Conservation (phyloP, 495 filamentous ascomycete species). For the Penicillium daleae region DNA sequence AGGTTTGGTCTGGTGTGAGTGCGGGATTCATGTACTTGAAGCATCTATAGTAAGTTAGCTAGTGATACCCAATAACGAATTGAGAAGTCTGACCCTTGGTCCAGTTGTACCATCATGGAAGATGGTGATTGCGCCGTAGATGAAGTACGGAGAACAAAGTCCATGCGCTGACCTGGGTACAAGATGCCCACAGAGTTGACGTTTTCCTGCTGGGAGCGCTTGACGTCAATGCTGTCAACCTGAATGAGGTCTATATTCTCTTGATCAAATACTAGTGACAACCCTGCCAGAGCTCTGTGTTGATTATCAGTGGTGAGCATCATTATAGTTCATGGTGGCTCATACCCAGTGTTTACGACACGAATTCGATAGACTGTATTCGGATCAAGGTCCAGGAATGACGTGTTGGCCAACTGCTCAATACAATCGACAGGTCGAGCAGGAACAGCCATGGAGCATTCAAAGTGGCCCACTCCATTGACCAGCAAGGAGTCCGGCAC, state of each 20-base stretch:
- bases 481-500: constrained; percentile 57
- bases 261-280: constrained; percentile 40
- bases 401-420: constrained; percentile 18
- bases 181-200: constrained; percentile 46
- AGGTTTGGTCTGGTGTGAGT: constrained; percentile 44
- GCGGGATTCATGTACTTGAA: constrained; percentile 54
- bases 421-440: constrained; percentile 52
- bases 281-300: constrained; percentile 47
- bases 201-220: constrained; percentile 13
- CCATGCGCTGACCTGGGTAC: constrained; percentile 56
- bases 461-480: constrained; percentile 52
- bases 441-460: constrained; percentile 53
- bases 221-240: constrained; percentile 47
- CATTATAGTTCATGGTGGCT: background rate
- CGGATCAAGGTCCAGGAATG: constrained; percentile 30
- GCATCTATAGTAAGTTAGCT: constrained; percentile 33
- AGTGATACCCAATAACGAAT: background rate
- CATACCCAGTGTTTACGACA: constrained; percentile 47
- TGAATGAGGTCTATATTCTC: constrained; percentile 38
- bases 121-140: constrained; percentile 18
- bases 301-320: background rate
- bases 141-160: constrained; percentile 39
- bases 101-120: constrained; percentile 43
- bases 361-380: constrained; percentile 33
- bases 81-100: constrained; percentile 38